Percentiles rank a stretch among this genome's conserved stretches.
Evolutionary conservation across 352 stramenopile species (phyloP).

Genomic region (Globisporangium megalacanthum): DNA sequence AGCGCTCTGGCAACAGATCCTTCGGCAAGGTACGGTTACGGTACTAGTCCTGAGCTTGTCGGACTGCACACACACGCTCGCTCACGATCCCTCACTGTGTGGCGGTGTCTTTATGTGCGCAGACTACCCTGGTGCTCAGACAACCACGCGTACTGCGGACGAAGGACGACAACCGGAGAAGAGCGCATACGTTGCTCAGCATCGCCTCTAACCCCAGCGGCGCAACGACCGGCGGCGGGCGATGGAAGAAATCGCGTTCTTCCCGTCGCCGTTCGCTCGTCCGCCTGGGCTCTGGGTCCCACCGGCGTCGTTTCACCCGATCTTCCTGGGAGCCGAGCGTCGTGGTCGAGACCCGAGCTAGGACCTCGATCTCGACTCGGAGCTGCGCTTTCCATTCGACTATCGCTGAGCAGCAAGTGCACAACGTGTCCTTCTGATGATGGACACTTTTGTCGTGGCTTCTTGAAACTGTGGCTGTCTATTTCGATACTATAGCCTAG

Average conservation of each 20-base stretch:
- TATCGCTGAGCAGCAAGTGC: background rate
- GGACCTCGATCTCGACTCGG: constrained; percentile 2
- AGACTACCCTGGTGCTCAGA: background rate
- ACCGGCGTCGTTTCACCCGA: constrained; percentile 1
- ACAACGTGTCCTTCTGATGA: no score
- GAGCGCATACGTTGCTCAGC: background rate
- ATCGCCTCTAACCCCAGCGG: background rate
- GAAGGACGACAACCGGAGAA: background rate
- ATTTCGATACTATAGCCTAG: no score
- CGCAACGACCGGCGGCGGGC: background rate
- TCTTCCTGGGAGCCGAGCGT: background rate
- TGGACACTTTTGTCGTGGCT: no score
- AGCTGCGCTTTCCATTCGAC: constrained; percentile 5
- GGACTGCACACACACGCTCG: no score
- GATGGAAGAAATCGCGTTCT: background rate
- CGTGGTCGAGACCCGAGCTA: background rate
- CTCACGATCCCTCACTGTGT: background rate
- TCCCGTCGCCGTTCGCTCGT: background rate
- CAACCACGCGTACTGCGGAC: background rate
- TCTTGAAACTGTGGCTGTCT: background rate
- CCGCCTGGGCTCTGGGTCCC: background rate
- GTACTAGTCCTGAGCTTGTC: no score
- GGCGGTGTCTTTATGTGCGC: no score
- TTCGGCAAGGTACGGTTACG: constrained; percentile 21
- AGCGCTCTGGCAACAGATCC: constrained; percentile 26